These are phyloP conservation scores for Puya raimondii DNA, from an alignment of 176 grass and related monocot genomes.

Conservation along the genomic window DNA sequence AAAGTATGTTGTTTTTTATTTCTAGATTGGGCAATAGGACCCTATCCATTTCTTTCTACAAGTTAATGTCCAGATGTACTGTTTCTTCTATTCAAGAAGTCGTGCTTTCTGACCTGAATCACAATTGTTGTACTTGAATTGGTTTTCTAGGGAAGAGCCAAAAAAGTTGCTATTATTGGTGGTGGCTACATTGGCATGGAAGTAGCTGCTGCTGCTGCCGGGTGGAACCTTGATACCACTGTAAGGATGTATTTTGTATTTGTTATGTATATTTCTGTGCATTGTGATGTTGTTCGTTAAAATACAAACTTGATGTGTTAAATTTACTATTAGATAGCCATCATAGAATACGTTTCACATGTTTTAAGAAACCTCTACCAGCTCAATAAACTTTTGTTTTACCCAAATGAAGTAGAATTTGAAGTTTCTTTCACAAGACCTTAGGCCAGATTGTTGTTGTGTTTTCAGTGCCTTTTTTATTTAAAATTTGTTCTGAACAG, in stretches of 20 bases:
- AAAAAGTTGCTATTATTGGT: slow-evolving; percentile 78
- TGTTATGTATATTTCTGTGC: slow-evolving; percentile 16
- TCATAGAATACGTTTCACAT: not conserved
- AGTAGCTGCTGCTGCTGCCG: slow-evolving; percentile 71
- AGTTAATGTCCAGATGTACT: not conserved
- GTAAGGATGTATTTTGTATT: slow-evolving; percentile 35
- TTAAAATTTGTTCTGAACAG: slow-evolving; percentile 27
- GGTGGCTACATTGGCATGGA: slow-evolving; percentile 99
- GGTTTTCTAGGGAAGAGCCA: slow-evolving; percentile 54
- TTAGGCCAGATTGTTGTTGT: not conserved
- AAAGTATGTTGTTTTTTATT: too few species aligned
- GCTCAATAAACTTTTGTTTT: not conserved
- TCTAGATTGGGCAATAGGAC: too few species aligned
- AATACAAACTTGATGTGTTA: too few species aligned
- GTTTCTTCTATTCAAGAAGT: not conserved
- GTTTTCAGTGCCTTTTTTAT: too few species aligned
- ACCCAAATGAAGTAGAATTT: not conserved
- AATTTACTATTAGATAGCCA: too few species aligned
- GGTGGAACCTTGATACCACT: slow-evolving; percentile 90
- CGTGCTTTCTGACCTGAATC: slow-evolving; percentile 8
- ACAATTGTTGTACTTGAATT: slow-evolving; percentile 14
- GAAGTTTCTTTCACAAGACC: not conserved
- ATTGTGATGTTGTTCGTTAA: too few species aligned
- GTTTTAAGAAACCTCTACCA: not conserved
- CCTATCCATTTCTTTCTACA: not conserved